Percentiles rank a stretch among this genome's conserved stretches.
phyloP scores from a whole-genome alignment of 2,329 filamentous ascomycete genomes.

The Fonsecaea monophora region DNA sequence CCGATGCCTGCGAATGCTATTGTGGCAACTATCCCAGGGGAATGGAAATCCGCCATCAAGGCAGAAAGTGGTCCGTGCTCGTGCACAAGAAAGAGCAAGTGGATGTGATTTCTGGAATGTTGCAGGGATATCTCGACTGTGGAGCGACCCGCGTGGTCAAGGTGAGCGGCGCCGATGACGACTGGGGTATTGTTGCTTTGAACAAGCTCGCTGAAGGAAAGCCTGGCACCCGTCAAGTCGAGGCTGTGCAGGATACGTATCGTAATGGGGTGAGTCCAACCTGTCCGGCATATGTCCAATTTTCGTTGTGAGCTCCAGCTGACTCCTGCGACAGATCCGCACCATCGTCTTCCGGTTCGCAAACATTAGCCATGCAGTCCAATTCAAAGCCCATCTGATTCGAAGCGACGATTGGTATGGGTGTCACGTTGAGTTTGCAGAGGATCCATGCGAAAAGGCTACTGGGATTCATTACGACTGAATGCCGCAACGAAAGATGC shows the following conservation, averaged over 20 bases:
- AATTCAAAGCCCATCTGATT: conserved; percentile 51
- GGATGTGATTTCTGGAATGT: conserved; percentile 50
- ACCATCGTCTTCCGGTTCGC: conserved; percentile 58
- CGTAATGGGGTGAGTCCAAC: conserved; percentile 51
- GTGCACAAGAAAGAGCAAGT: conserved; percentile 51
- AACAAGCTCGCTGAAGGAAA: conserved; percentile 48
- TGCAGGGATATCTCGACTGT: conserved; percentile 50
- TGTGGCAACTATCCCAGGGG: conserved; percentile 48
- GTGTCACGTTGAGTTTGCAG: conserved; percentile 51
- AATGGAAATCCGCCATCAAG: conserved; percentile 45
- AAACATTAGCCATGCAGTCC: conserved; percentile 54
- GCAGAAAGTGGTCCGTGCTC: conserved; percentile 43
- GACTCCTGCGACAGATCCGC: conserved; percentile 44
- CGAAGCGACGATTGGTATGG: conserved; percentile 55
- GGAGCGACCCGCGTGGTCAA: conserved; percentile 56
- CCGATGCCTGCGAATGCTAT: conserved; percentile 46
- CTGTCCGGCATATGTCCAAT: not conserved
- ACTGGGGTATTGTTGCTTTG: conserved; percentile 48
- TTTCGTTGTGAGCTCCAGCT: not conserved
- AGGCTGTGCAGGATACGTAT: conserved; percentile 53
- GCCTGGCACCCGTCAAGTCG: conserved; percentile 49
- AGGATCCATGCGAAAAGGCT: conserved; percentile 48
- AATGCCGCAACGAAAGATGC: not conserved
- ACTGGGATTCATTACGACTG: conserved; percentile 23
- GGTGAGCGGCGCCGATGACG: conserved; percentile 50